Base-by-base conservation (phyloP, 257 asterid genomes). In the Solanum acaule region DNA sequence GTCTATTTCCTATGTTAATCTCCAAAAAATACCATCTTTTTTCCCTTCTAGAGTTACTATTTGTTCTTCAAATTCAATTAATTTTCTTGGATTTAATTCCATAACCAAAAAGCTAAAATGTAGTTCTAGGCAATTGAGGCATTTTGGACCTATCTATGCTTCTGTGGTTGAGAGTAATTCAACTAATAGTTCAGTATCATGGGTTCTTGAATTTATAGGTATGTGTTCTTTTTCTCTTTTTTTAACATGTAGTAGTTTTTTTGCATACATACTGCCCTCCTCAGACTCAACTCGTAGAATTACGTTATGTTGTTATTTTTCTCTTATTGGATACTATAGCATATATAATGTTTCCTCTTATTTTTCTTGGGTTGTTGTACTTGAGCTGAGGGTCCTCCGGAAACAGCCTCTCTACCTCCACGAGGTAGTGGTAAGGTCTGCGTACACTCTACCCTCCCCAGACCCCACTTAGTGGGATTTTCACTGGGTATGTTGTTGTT, bases 131-230 rank as follows among this genome's bases (percentile, higher is more conserved):
- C 92, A 89, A 88, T 63, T 90, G 89, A 93, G 93, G 89, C 86
- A 84, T 42, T 93, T 91, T 85, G 94, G 94, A 78, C 93, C 93
- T 25, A 63, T 94, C 11, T 87, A 92, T 56, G 93, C 96, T 89
- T 93, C 95, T 56, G 89, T 84, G 44, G 92, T 92, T 87, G 92
- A 91, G 42, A 89, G 44, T 86, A 87, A 68, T 49, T 86, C 94
- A 4, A 42, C 90, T 13, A 89, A 77, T 89, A 87, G 46, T 86
- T 92, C 95, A 16, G 90, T 91, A 6, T 92, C 92, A 92, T 96
- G 98, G 99, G 85, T 95, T 91, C 97, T 96, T 92, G 91, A 95
- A 89, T 97, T 97, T 87, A 90, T 95, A 18, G 98, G 98, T 95
- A 31, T 31, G 91, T 89, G 8, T n/a, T 65, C 15, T n/a, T 65